Evolutionary conservation across 495 filamentous ascomycete genomes (phyloP).

Genomic region (Halenospora varia): DNA sequence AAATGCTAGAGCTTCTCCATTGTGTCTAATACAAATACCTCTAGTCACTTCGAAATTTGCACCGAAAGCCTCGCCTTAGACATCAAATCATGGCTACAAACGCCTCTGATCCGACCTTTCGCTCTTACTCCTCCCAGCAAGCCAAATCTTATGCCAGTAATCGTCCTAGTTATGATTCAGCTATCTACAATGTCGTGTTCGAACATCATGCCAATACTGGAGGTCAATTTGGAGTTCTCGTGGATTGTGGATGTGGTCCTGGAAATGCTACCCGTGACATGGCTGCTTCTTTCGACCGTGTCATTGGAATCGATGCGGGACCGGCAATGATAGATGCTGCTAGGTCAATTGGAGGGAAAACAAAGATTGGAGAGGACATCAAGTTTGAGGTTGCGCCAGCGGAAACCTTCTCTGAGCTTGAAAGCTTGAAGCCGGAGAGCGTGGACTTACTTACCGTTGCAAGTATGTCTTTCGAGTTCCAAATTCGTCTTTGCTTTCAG

Average conservation of each 20-base stretch:
- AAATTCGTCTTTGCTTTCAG: too few species aligned
- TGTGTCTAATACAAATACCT: too few species aligned
- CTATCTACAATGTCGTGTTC: constrained; percentile 43
- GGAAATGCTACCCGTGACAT: constrained; percentile 64
- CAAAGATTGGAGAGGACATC: constrained; percentile 29
- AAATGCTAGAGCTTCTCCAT: too few species aligned
- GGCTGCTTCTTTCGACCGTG: constrained; percentile 61
- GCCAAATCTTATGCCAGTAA: constrained; percentile 39
- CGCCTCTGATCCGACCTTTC: constrained; percentile 36
- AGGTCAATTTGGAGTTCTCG: constrained; percentile 38
- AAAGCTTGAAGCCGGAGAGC: constrained; percentile 22
- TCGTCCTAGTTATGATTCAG: constrained; percentile 38
- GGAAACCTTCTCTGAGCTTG: constrained; percentile 35
- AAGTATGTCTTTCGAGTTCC: too few species aligned
- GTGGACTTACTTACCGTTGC: constrained; percentile 52
- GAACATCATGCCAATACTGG: constrained; percentile 44
- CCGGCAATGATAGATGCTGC: constrained; percentile 51
- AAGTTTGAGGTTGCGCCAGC: constrained; percentile 40
- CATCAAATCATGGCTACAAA: too few species aligned
- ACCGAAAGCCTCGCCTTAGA: too few species aligned
- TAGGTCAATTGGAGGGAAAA: constrained; percentile 30
- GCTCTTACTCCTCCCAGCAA: constrained; percentile 37
- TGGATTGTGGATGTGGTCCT: constrained; percentile 59
- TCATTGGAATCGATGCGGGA: constrained; percentile 50
- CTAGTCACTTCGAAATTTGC: too few species aligned